A percentile compares a stretch with the other conserved stretches of the same genome.
Conservation (phyloP, 306 rosid species). For the Sesbania bispinosa region DNA sequence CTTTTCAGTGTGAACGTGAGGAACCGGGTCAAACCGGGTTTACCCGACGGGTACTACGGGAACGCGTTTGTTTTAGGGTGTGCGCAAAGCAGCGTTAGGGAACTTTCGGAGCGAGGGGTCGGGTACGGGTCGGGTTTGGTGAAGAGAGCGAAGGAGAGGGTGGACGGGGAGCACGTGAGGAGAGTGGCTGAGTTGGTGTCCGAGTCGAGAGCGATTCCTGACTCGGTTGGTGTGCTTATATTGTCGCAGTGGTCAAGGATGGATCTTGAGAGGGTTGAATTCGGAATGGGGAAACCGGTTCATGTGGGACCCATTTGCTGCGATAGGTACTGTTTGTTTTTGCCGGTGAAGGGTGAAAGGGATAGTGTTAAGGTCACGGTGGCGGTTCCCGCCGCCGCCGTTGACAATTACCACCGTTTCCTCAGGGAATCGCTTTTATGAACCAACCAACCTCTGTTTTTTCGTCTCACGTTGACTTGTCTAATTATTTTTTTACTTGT, state of each 20-base stretch:
- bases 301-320: slow-evolving; percentile 70
- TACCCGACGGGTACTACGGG: slow-evolving; percentile 81
- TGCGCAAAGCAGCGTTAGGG: slow-evolving; percentile 55
- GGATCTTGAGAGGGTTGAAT: slow-evolving; percentile 74
- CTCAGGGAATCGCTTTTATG: slow-evolving; percentile 28
- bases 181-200: slow-evolving; percentile 55
- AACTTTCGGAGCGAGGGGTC: slow-evolving; percentile 48
- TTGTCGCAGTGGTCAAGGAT: slow-evolving; percentile 92
- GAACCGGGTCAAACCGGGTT: slow-evolving; percentile 57
- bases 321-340: slow-evolving; percentile 74
- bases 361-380: slow-evolving; percentile 70
- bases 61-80: slow-evolving; percentile 84
- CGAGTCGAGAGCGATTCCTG: slow-evolving; percentile 60
- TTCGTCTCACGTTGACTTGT: slow-evolving; percentile 15
- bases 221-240: slow-evolving; percentile 75
- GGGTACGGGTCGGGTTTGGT: slow-evolving; percentile 50
- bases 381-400: slow-evolving; percentile 69
- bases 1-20: slow-evolving; percentile 77
- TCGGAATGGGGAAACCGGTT: slow-evolving; percentile 60
- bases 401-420: slow-evolving; percentile 53
- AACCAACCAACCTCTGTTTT: neutral
- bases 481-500: neutral
- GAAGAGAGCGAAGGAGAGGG: slow-evolving; percentile 64
- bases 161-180: slow-evolving; percentile 63
- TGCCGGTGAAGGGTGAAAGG: slow-evolving; percentile 56